A percentile compares a stretch with the other conserved stretches of the same genome.
Evolutionary conservation across 108 stramenopile species (phyloP).

Genomic region (Cyclotella sp.): DNA sequence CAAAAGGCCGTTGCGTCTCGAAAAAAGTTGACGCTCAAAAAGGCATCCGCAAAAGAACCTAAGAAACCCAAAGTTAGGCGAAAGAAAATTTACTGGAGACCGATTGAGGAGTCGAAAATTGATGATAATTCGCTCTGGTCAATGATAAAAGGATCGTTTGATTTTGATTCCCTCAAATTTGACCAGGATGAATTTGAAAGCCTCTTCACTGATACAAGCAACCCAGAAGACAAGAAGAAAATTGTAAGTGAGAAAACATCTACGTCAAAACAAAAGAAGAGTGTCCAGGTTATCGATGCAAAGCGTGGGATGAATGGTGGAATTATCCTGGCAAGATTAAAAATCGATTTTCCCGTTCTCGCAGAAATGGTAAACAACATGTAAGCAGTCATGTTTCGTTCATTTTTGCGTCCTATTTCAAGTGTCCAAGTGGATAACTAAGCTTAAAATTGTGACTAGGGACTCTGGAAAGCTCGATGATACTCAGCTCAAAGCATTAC

Average conservation of each 20-base stretch:
- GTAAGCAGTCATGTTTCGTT: conserved; percentile 55
- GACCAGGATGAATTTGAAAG: conserved; percentile 91
- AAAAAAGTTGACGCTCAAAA: conserved; percentile 46
- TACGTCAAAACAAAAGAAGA: conserved; percentile 70
- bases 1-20: conserved; percentile 55
- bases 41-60: conserved; percentile 28
- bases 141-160: conserved; percentile 68
- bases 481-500: conserved; percentile 77
- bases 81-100: conserved; percentile 93
- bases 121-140: conserved; percentile 89
- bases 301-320: conserved; percentile 94
- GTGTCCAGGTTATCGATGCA: conserved; percentile 87
- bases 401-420: background rate
- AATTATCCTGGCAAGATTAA: conserved; percentile 84
- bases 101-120: conserved; percentile 80
- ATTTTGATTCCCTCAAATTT: conserved; percentile 72
- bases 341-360: conserved; percentile 66
- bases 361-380: conserved; percentile 77
- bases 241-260: conserved; percentile 42
- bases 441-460: conserved; percentile 38
- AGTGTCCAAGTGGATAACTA: background rate
- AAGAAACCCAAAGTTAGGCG: conserved; percentile 73
- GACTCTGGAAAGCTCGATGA: conserved; percentile 73
- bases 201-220: conserved; percentile 83
- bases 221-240: conserved; percentile 73